phyloP scores from a whole-genome alignment of 192 early-diverging fungal genomes.

The Linnemannia zychae region DNA sequence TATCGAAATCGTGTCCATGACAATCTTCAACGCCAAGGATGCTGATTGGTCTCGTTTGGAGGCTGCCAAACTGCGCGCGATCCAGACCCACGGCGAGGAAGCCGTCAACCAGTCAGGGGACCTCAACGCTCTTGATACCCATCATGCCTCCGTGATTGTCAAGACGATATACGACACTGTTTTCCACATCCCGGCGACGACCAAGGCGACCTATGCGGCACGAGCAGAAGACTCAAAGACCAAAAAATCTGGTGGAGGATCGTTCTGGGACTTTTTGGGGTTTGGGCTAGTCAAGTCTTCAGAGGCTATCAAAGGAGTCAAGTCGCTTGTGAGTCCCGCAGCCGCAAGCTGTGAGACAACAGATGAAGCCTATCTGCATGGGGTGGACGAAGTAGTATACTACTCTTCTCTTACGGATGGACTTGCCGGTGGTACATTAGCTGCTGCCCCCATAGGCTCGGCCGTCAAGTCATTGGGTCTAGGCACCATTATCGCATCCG shows the following conservation, averaged over 20 bases:
- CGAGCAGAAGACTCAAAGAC: neutral
- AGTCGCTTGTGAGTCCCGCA: neutral
- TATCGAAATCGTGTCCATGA: slow-evolving; percentile 15
- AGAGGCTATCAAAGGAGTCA: slow-evolving; percentile 2
- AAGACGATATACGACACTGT: slow-evolving; percentile 30
- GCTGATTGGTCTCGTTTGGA: slow-evolving; percentile 21
- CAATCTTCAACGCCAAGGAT: slow-evolving; percentile 9
- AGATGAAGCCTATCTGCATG: slow-evolving; percentile 17
- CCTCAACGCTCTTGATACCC: slow-evolving; percentile 2
- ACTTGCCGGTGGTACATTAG: slow-evolving; percentile 20
- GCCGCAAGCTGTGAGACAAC: slow-evolving; percentile 4
- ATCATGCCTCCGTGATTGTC: slow-evolving; percentile 4
- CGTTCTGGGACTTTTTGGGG: slow-evolving; percentile 22
- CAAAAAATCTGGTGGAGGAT: neutral
- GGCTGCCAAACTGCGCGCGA: slow-evolving; percentile 9
- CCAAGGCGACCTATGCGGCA: slow-evolving; percentile 8
- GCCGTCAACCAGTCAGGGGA: neutral
- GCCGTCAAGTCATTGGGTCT: slow-evolving; percentile 22
- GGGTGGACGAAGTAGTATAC: slow-evolving; percentile 27
- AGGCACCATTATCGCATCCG: slow-evolving; percentile 19
- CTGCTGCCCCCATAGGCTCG: neutral
- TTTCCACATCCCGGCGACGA: slow-evolving; percentile 4
- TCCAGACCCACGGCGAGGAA: slow-evolving; percentile 13
- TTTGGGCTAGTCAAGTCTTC: slow-evolving; percentile 22
- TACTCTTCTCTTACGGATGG: slow-evolving; percentile 32